phyloP scores from a whole-genome alignment of 1,284 basidiomycete species.

The Puccinia hordei region DNA sequence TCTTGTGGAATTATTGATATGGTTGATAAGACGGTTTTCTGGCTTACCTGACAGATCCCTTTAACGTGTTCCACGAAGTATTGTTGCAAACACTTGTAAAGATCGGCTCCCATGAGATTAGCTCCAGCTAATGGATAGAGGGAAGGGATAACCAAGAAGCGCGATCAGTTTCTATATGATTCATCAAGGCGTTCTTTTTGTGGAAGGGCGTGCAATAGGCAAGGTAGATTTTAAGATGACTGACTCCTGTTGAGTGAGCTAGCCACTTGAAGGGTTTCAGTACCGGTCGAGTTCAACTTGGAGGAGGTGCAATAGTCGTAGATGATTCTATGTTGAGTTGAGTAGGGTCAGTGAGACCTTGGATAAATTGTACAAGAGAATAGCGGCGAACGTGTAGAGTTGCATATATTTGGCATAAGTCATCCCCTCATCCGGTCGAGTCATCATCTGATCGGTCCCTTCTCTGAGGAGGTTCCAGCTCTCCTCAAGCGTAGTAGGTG shows the following conservation, averaged over 20 bases:
- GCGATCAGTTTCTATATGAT: not conserved
- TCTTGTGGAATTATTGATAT: not conserved
- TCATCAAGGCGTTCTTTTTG: not conserved
- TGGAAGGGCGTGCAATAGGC: conserved; percentile 52
- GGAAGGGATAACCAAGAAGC: too few relatives aligned
- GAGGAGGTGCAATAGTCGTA: conserved; percentile 96
- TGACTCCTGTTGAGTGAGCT: conserved; percentile 54
- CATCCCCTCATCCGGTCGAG: conserved; percentile 78
- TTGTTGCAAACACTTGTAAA: conserved; percentile 82
- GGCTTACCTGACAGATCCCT: conserved; percentile 67
- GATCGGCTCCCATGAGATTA: conserved; percentile 89
- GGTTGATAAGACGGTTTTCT: too few relatives aligned
- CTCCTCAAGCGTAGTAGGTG: conserved; percentile 68
- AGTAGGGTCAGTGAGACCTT: not conserved
- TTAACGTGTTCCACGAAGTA: conserved; percentile 82
- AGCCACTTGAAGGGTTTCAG: conserved; percentile 59
- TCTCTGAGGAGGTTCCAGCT: conserved; percentile 86
- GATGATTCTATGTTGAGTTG: conserved; percentile 65
- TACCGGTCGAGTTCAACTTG: conserved; percentile 70
- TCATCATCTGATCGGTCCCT: conserved; percentile 93
- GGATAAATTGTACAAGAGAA: not conserved
- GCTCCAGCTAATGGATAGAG: conserved; percentile 71
- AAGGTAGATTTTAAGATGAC: conserved; percentile 51
- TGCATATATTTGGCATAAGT: conserved; percentile 89
- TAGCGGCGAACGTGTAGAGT: conserved; percentile 69